Evolutionary conservation across 1,284 basidiomycete genomes (phyloP).

Genomic region (Stereum hirsutum): DNA sequence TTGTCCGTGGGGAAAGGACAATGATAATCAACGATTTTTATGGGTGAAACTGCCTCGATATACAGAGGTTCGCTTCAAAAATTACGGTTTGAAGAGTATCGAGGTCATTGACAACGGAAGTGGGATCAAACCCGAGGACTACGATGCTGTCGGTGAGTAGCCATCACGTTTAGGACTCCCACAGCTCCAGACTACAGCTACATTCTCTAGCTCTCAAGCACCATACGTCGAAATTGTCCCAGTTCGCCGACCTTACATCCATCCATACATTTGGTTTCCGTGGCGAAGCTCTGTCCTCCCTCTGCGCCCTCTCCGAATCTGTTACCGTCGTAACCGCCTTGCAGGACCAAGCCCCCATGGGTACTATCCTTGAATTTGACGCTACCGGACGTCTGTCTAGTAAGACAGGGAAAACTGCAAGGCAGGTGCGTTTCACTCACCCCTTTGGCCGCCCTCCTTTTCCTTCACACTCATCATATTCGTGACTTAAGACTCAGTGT

Average conservation of each 20-base stretch:
- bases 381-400: conserved; percentile 47
- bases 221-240: conserved; percentile 86
- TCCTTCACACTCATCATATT: too few relatives aligned
- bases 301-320: conserved; percentile 78
- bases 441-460: background rate
- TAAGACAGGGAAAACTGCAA: conserved; percentile 49
- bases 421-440: conserved; percentile 72
- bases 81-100: conserved; percentile 79
- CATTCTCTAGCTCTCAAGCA: conserved; percentile 78
- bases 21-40: background rate
- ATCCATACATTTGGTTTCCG: conserved; percentile 92
- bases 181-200: background rate
- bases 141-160: conserved; percentile 66
- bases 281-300: conserved; percentile 90
- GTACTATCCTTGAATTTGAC: conserved; percentile 69
- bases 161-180: background rate
- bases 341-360: conserved; percentile 62
- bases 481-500: background rate
- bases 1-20: too few relatives aligned
- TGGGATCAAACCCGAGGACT: conserved; percentile 76
- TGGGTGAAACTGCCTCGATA: background rate
- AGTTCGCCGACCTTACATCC: conserved; percentile 66
- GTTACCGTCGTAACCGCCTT: conserved; percentile 74
- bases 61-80: conserved; percentile 84
- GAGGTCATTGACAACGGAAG: conserved; percentile 93